Evolutionary conservation across 805 yeast genomes (phyloP).

Genomic region (Ogataea glucozyma): DNA sequence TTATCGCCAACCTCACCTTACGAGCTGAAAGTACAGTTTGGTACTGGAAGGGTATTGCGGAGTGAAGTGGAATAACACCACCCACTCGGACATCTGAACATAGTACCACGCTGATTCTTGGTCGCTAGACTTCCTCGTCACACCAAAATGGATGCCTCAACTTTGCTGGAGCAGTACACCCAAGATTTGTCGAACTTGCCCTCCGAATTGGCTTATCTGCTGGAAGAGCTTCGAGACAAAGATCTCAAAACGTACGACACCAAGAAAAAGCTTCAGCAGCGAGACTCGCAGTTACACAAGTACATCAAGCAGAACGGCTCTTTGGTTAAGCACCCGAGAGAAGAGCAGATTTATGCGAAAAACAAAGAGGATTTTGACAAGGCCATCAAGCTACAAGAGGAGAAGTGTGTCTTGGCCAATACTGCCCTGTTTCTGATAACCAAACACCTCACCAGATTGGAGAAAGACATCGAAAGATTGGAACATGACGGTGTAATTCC

Average conservation of each 20-base stretch:
- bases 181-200: constrained; percentile 74
- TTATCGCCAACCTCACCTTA: background rate
- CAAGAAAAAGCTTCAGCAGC: constrained; percentile 62
- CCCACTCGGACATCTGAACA: too few relatives aligned
- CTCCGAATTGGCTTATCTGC: constrained; percentile 75
- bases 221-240: constrained; percentile 73
- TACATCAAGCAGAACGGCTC: constrained; percentile 83
- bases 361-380: constrained; percentile 67
- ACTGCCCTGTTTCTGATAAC: constrained; percentile 78
- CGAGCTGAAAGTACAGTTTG: constrained; percentile 6
- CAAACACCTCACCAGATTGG: constrained; percentile 71
- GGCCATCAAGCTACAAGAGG: constrained; percentile 66
- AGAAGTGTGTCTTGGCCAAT: constrained; percentile 76
- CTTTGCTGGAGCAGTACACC: constrained; percentile 70
- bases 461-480: constrained; percentile 70
- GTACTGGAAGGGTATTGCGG: background rate
- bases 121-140: background rate
- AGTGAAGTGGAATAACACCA: too few relatives aligned
- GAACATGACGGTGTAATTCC: constrained; percentile 83
- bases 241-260: constrained; percentile 68
- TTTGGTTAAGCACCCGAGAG: constrained; percentile 77
- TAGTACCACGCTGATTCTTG: background rate
- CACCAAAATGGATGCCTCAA: constrained; percentile 88
- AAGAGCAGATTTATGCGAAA: constrained; percentile 60
- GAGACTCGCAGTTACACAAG: constrained; percentile 81